Conservation (phyloP, 306 rosid species). For the Citrullus mucosospermus region DNA sequence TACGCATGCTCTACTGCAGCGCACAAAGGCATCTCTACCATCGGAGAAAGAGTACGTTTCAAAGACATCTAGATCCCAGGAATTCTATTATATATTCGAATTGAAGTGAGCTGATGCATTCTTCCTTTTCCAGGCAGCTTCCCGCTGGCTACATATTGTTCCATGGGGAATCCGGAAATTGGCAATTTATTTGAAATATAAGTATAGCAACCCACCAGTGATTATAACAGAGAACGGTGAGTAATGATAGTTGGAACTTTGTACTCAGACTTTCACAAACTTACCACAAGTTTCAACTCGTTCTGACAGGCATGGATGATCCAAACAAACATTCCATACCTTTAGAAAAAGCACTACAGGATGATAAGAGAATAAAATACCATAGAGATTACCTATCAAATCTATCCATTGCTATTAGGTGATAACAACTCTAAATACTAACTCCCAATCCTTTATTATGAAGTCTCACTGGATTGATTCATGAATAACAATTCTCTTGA, state of each 20-base stretch:
- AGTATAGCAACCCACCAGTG: conserved; percentile 55
- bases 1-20: conserved; percentile 31
- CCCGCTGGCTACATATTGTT: conserved; percentile 71
- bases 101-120: conserved; percentile 8
- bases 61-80: not conserved
- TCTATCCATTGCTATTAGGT: conserved; percentile 83
- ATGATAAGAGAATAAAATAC: conserved; percentile 66
- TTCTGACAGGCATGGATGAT: conserved; percentile 75
- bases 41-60: conserved; percentile 73
- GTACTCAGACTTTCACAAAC: not conserved
- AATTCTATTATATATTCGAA: conserved; percentile 1
- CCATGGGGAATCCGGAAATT: conserved; percentile 88
- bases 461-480: not conserved
- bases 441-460: not conserved
- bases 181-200: conserved; percentile 46
- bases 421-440: not conserved
- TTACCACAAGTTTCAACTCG: not conserved
- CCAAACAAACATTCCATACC: conserved; percentile 32
- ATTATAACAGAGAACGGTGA: conserved; percentile 80
- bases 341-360: conserved; percentile 43
- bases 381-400: conserved; percentile 84
- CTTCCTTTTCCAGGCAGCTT: conserved; percentile 55
- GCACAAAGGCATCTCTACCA: conserved; percentile 43
- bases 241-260: conserved; percentile 7
- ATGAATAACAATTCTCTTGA: not conserved